Evolutionary conservation across 257 asterid species (phyloP).

Genomic region (Fraxinus anomala): DNA sequence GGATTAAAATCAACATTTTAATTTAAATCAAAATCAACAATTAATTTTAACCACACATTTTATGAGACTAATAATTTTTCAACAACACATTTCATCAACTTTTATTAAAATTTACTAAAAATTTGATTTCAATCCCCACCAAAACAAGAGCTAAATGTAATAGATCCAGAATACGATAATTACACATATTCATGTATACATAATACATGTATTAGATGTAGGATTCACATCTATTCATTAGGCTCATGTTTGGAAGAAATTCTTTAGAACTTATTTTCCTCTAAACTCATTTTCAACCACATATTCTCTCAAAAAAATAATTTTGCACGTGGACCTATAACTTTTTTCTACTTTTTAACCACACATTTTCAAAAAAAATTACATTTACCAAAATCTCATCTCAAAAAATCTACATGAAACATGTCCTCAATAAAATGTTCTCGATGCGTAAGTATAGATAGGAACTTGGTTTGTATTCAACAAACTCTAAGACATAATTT

Average conservation of each 20-base stretch:
- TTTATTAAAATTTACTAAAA: too few relatives aligned
- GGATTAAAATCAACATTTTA: too few relatives aligned
- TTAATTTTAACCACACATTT: too few relatives aligned
- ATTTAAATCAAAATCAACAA: too few relatives aligned
- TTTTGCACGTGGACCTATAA: neutral
- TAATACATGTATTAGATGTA: neutral
- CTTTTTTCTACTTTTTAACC: too few relatives aligned
- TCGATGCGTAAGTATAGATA: neutral
- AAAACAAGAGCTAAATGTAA: neutral
- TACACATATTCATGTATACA: neutral
- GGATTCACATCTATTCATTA: neutral
- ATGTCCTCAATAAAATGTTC: neutral
- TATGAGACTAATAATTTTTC: too few relatives aligned
- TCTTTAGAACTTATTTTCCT: neutral
- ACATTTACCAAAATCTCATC: neutral
- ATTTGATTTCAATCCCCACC: too few relatives aligned
- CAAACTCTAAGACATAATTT: neutral
- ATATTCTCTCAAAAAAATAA: too few relatives aligned
- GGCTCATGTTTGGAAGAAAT: neutral
- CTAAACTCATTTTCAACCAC: neutral
- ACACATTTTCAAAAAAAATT: too few relatives aligned
- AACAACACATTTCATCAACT: too few relatives aligned
- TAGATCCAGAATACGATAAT: neutral
- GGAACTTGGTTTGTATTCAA: neutral
- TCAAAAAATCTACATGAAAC: neutral